Conservation (phyloP, 192 early-diverging fungal species). For the Mortierella claussenii region DNA sequence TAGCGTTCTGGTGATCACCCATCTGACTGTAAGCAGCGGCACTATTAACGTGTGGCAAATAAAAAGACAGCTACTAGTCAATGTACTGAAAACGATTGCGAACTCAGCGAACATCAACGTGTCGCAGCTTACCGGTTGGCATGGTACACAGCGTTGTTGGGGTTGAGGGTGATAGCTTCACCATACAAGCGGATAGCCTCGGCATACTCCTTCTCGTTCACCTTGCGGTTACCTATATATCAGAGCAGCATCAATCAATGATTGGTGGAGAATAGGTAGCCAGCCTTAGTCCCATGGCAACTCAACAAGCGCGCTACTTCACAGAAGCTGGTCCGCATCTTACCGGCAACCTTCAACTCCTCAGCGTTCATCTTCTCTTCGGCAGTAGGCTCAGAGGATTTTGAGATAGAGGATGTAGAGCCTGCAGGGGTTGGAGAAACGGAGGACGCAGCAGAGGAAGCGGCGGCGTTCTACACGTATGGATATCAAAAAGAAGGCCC, state of each 20-base stretch:
- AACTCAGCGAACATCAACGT: not conserved
- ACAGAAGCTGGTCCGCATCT: too few species aligned
- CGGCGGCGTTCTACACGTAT: constrained; percentile 40
- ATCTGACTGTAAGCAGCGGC: constrained; percentile 95
- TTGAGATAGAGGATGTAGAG: constrained; percentile 5
- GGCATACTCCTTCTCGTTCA: constrained; percentile 83
- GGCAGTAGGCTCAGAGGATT: constrained; percentile 52
- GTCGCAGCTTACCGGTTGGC: constrained; percentile 80
- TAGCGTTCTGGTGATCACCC: constrained; percentile 86
- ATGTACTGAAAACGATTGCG: too few species aligned
- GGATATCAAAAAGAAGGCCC: too few species aligned
- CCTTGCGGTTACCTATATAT: constrained; percentile 78
- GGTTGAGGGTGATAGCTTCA: constrained; percentile 88
- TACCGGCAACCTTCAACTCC: constrained; percentile 80
- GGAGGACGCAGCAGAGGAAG: constrained; percentile 24
- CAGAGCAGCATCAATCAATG: too few species aligned
- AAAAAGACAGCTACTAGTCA: not conserved
- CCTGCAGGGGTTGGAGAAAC: constrained; percentile 25
- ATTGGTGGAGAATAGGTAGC: not conserved
- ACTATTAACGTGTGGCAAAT: constrained; percentile 50
- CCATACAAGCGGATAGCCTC: constrained; percentile 91
- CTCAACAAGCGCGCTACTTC: too few species aligned
- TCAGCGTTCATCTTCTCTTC: constrained; percentile 87
- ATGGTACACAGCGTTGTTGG: constrained; percentile 93
- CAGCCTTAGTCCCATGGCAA: not conserved